Base-by-base conservation (phyloP, 768 basidiomycete species). In the Auriscalpium microsporum region DNA sequence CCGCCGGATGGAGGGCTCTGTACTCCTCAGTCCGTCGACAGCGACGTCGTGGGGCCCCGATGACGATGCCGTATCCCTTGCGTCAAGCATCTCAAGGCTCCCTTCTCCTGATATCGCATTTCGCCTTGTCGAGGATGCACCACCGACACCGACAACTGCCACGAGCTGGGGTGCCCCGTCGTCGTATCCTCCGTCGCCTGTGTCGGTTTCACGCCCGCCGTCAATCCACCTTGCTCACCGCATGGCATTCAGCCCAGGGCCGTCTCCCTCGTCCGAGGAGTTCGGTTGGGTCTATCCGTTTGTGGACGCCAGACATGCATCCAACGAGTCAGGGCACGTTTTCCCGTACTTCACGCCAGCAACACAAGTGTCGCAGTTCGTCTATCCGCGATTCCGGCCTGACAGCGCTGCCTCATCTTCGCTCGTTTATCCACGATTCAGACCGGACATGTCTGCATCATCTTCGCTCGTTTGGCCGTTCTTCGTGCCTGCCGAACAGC, bases 191-290 rank as follows among this genome's bases (percentile, higher is more conserved):
- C 58, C 63, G 17, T 48, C 54, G n/a, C 48, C 62, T 9, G 17
- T 46, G 10, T 3, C 5, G 3, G 52, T 45, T 33, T 49, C 35
- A 10, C 52, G 63, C 16, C 52, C 59, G 36, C 64, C 62, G 23
- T 64, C 65, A 5, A 65, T 66, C 8, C 54, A 56, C 40, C 48
- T 84, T 45, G 81, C 74, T 5, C 69, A 71, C 57, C 76, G 86
- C 35, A 79, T 77, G 2, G 68, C 71, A 8, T 77, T 74, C 7
- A 73, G 71, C 60, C 78, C 77, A 78, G 78, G 78, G 19, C 68
- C 76, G n/a, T 19, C 45, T 44, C 40, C 42, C 48, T 36, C 38
- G 47, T 40, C 28, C 4, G 28, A 28, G 28, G 28, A 3, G 28
- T 28, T 28, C 28, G 28, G 28, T 28, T 28, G 28, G 28, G 28